phyloP scores from a whole-genome alignment of 2,329 filamentous ascomycete genomes.

The Endothia cerciana region DNA sequence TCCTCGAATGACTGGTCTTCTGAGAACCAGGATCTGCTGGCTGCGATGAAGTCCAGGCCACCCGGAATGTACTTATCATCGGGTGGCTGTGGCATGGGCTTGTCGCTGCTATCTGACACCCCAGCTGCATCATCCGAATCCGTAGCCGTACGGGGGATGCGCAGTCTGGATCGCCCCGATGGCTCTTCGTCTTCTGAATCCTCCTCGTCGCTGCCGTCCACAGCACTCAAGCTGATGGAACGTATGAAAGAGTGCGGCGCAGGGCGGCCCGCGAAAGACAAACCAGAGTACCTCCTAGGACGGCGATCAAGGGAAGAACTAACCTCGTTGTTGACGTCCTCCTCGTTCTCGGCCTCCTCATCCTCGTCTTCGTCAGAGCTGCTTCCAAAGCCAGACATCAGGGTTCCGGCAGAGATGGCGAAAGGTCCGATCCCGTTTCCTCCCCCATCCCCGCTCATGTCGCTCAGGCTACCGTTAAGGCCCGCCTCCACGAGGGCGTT shows the following conservation, averaged over 20 bases:
- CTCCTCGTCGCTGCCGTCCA: constrained; percentile 14
- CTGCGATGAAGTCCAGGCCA: constrained; percentile 5
- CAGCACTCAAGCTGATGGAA: constrained; percentile 14
- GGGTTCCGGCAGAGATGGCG: constrained; percentile 71
- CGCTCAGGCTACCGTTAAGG: constrained; percentile 71
- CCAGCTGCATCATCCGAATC: background rate
- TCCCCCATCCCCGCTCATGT: constrained; percentile 64
- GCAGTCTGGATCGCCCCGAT: background rate
- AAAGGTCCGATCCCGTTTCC: constrained; percentile 73
- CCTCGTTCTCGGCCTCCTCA: constrained; percentile 84
- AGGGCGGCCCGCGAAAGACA: constrained; percentile 21
- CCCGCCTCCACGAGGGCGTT: constrained; percentile 80
- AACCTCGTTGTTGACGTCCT: constrained; percentile 72
- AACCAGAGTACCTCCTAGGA: constrained; percentile 28
- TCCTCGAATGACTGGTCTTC: constrained; percentile 26
- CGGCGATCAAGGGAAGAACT: constrained; percentile 42
- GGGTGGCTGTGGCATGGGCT: background rate
- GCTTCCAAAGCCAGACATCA: constrained; percentile 91
- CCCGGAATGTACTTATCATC: background rate
- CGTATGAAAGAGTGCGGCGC: constrained; percentile 19
- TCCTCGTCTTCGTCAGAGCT: constrained; percentile 97
- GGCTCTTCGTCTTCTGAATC: constrained; percentile 11
- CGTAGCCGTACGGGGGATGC: background rate
- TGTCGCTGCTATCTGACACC: background rate
- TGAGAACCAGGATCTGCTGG: background rate